Evolutionary conservation across 805 yeast genomes (phyloP).

Genomic region (Sugiyamaella boreocaroliniensis): DNA sequence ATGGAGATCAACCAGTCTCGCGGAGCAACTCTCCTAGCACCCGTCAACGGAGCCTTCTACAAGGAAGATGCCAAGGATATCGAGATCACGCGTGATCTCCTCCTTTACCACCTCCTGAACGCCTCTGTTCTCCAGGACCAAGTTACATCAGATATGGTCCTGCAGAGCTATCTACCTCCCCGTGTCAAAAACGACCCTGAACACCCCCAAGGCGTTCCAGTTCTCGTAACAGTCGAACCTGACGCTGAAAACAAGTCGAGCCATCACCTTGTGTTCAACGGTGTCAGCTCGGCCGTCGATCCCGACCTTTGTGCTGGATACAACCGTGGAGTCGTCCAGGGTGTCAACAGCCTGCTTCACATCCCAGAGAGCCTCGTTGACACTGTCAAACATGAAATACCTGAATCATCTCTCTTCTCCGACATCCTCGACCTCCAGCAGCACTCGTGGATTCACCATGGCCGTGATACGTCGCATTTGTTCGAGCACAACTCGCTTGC

Average conservation of each 20-base stretch:
- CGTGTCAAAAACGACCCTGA: conserved; percentile 5
- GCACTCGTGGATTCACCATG: conserved; percentile 5
- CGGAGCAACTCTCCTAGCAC: conserved; percentile 73
- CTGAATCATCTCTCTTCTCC: neutral
- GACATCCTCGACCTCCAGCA: conserved; percentile 6
- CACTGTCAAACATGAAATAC: neutral
- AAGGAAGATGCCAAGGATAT: conserved; percentile 7
- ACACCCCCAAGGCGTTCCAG: neutral
- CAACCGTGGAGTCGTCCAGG: conserved; percentile 63
- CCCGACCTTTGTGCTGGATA: conserved; percentile 52
- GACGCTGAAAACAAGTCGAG: neutral
- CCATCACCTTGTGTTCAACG: conserved; percentile 5
- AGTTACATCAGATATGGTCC: conserved; percentile 14
- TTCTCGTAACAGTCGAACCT: neutral
- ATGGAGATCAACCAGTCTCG: conserved; percentile 52
- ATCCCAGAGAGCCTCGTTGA: conserved; percentile 22
- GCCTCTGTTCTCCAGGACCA: conserved; percentile 28
- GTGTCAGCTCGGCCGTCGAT: conserved; percentile 45
- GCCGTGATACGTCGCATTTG: neutral
- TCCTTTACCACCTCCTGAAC: conserved; percentile 33
- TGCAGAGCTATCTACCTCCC: conserved; percentile 8
- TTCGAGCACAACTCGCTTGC: conserved; percentile 23
- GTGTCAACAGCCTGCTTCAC: conserved; percentile 40
- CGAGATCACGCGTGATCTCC: conserved; percentile 18
- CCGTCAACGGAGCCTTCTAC: conserved; percentile 69